A percentile compares a stretch with the other conserved stretches of the same genome.
Conservation (phyloP, 148 eudicot species). For the Nepenthes mirabilis region DNA sequence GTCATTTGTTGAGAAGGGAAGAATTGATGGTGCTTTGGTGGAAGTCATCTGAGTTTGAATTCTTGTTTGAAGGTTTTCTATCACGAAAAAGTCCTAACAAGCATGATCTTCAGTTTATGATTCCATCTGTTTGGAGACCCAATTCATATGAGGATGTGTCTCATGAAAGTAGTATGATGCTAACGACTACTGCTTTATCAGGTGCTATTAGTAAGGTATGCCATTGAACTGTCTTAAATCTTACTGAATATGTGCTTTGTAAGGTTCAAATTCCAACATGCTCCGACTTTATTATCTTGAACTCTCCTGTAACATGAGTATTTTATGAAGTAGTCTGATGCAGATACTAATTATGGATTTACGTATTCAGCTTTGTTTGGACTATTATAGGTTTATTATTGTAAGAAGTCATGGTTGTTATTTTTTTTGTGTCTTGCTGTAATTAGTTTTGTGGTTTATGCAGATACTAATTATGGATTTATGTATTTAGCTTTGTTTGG, state of each 20-base stretch:
- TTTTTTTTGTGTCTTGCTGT: too few species aligned
- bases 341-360: too few species aligned
- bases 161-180: conserved; percentile 74
- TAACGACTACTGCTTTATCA: conserved; percentile 64
- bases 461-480: too few species aligned
- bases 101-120: conserved; percentile 62
- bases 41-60: conserved; percentile 66
- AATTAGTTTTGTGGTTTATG: too few species aligned
- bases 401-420: too few species aligned
- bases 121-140: conserved; percentile 98
- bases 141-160: conserved; percentile 72
- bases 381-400: too few species aligned
- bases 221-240: not conserved
- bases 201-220: conserved; percentile 67
- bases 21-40: conserved; percentile 83
- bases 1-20: conserved; percentile 68
- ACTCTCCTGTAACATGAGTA: too few species aligned
- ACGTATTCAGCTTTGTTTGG: too few species aligned
- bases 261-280: too few species aligned
- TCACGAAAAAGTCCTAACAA: conserved; percentile 80
- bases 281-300: too few species aligned
- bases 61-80: conserved; percentile 73
- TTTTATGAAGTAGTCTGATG: too few species aligned
- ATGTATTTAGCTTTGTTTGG: too few species aligned
- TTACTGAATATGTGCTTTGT: not conserved